A percentile compares a stretch with the other conserved stretches of the same genome.
phyloP scores from a whole-genome alignment of 495 filamentous ascomycete genomes.

The Cenococcum geophilum region DNA sequence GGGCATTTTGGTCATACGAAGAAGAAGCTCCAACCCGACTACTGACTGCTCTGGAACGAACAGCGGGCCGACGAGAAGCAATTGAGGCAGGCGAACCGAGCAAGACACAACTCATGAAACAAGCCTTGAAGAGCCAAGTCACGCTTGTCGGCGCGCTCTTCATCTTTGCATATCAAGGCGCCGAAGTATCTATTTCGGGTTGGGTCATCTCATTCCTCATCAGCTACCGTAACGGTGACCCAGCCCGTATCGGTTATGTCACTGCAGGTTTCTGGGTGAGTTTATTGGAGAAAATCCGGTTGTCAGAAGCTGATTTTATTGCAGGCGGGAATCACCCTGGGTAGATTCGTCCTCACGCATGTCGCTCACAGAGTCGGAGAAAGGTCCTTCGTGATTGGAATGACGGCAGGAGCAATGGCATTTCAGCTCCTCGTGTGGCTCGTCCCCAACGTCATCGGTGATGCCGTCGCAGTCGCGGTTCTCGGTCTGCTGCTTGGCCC shows the following conservation, averaged over 20 bases:
- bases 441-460: conserved; percentile 45
- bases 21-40: conserved; percentile 41
- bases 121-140: conserved; percentile 50
- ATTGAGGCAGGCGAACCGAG: conserved; percentile 17
- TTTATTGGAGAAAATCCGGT: neutral
- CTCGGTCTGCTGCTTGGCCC: conserved; percentile 74
- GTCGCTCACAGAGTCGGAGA: conserved; percentile 61
- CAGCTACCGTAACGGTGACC: conserved; percentile 58
- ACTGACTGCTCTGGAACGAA: conserved; percentile 39
- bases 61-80: conserved; percentile 30
- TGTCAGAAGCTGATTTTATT: neutral
- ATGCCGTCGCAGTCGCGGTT: conserved; percentile 55
- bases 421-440: conserved; percentile 72
- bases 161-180: conserved; percentile 77
- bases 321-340: conserved; percentile 59
- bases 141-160: conserved; percentile 68
- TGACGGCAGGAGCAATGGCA: conserved; percentile 52
- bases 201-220: conserved; percentile 82
- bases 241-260: conserved; percentile 66
- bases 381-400: conserved; percentile 55
- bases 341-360: conserved; percentile 61
- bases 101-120: conserved; percentile 38
- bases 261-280: conserved; percentile 73
- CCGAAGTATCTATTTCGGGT: conserved; percentile 66
- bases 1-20: conserved; percentile 57